These are phyloP conservation scores for Triangularia setosa DNA, from an alignment of 2,329 filamentous ascomycete species.

Conservation along the genomic window DNA sequence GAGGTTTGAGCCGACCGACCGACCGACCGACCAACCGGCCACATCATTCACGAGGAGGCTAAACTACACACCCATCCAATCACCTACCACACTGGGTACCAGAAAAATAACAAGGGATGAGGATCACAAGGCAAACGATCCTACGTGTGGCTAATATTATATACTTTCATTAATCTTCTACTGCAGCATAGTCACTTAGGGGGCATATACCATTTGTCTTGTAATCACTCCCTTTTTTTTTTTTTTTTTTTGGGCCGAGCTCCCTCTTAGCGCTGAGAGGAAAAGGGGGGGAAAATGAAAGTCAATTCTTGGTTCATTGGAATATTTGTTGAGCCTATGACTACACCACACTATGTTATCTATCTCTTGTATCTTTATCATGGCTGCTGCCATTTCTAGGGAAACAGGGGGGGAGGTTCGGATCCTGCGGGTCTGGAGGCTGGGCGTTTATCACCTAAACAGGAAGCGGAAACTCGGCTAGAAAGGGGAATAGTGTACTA, in stretches of 20 bases:
- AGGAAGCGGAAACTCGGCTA: background rate
- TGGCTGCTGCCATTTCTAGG: background rate
- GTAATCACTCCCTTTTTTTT: constrained; percentile 8
- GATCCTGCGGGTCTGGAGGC: background rate
- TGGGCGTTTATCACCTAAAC: background rate
- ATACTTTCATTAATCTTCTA: background rate
- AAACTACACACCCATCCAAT: background rate
- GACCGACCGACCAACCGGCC: background rate
- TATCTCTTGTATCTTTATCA: background rate
- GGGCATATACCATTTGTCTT: constrained; percentile 1
- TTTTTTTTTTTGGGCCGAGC: constrained; percentile 2
- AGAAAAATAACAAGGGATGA: background rate
- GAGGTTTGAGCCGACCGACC: background rate
- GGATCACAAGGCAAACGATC: background rate
- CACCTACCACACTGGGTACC: background rate
- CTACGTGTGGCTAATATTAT: background rate
- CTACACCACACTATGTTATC: background rate
- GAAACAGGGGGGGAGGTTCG: background rate
- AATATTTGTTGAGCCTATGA: background rate
- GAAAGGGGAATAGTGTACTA: background rate
- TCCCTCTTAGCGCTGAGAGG: constrained; percentile 6
- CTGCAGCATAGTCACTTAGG: background rate
- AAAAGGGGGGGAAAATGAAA: constrained; percentile 15
- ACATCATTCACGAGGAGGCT: background rate
- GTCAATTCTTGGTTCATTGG: constrained; percentile 7